Base-by-base conservation (phyloP, 441 rosid species). In the Eruca vesicaria region DNA sequence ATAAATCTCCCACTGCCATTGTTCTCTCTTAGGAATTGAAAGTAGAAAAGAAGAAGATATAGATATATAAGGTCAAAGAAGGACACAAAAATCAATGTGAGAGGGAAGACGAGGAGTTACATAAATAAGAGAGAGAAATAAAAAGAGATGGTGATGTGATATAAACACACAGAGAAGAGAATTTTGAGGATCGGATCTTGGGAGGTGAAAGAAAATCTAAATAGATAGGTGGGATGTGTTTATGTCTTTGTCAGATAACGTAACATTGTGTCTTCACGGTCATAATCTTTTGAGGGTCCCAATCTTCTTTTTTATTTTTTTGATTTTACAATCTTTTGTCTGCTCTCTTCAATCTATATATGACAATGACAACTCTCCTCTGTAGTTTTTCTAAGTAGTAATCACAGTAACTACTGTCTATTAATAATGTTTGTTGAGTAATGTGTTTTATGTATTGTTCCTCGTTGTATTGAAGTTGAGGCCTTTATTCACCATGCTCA, bases 1-100 rank as follows among this genome's bases (percentile, higher is more conserved):
- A 23, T 32, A 45, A 62, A 16, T 72, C 78, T 21, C 80, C 81
- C 19, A 83, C 81, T 23, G 76, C 50, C 60, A 82, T 86, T 83
- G 78, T 82, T 41, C 26, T 33, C 32, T 45, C 23, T 61, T 10
- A 41, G 1, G 35, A 29, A 20, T 11, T 4, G 2, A 19, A 43
- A 29, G 29, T 4, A 2, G 7, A 52, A n/a, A 12, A 48, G 2
- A 69, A 66, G 43, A 18, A 29, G 79, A 55, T 69, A 41, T 36
- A 55, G 69, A 62, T 48, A n/a, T 18, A 7, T 48, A 71, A 58
- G 52, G 75, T 64, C 62, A 62, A 53, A 19, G 14, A 68, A 66
- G 65, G 15, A 21, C 43, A 41, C 20, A 64, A 68, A 63, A 6
- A 63, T 31, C 7, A 58, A 64, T 14, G 66, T 38, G 36, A 57